Evolutionary conservation across 805 yeast species (phyloP), one percentile per base, ranked within the genome.

Genomic region (Jamesozyma piceae): DNA sequence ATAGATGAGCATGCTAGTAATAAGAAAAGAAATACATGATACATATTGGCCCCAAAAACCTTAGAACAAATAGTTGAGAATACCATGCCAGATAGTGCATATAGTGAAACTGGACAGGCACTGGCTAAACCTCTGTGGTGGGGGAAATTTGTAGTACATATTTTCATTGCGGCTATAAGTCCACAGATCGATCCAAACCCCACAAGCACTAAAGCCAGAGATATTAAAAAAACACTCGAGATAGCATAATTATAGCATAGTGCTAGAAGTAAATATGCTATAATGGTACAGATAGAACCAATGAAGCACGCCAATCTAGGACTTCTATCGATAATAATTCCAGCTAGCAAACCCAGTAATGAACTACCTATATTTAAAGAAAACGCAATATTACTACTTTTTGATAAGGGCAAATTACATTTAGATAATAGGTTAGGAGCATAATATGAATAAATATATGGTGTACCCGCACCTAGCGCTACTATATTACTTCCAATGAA

Each of bases 401-500:
- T 76, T 0, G 76, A 65, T 0, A 82, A 72, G 0, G 80, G 71
- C 22, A 82, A 66, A 0, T 76, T 71, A 20, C 82, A 75, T 49
- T 70, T 64, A 21, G 67, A 63, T 22, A 80, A 71, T 48, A 83
- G 63, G 55, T 82, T 88, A 2, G 90, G 89, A 1, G 87, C 78
- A 55, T 77, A 83, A n/a, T 77, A 75, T 0, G 89, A 84, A 56
- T 77, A 83, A 13, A 81, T 64, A 52, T 83, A 83, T 0, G 86
- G 83, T 2, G 88, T 82, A 2, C 92, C 90, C 3, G 86, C 72
- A 0, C 82, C 87, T 37, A 82, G 52, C 0, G 84, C 73, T 8
- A 78, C 78, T 15, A 80, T 53, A 36, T 57, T 58, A 18, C 64
- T 54, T 2, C 65, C 66, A 10, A 62, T 39, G 37, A 62, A 57